Base-by-base conservation (phyloP, 2,329 filamentous ascomycete genomes). In the Exophiala lecanii-corni region DNA sequence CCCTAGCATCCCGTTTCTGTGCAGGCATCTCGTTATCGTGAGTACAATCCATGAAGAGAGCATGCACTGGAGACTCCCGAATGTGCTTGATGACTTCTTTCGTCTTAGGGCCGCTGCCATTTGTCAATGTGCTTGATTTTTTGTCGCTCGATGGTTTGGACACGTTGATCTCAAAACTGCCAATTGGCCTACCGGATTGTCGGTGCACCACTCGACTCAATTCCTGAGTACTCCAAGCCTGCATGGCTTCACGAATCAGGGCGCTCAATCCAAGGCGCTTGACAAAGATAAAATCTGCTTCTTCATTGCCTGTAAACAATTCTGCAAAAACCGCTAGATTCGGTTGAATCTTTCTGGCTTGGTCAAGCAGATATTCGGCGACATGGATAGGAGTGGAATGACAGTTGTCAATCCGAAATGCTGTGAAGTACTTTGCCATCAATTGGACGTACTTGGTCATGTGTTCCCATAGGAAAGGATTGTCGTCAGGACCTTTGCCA, bases 11-110 rank as follows among this genome's bases (percentile, higher is more conserved):
- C 30, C 94, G 79, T 66, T 96, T 96, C 65, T 98, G 91, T 1
- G 91, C 87, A 1, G 92, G 92, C 2, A 88, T 85, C 67, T 98
- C 91, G 57, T 98, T 98, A 68, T 98, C 92, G 63, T 98, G 92
- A 0, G 94, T 98, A 65, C 94, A 98, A 62, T 98, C 94, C 89
- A 97, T 97, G 66, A 98, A 96, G 1, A 98, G 71, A 1, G 91
- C 92, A 54, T 95, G 89, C 0, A 97, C 84, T 3, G 89, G 87
- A 3, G 81, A 86, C n/a, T 85, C 82, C 54, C 87, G 86, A 64
- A 98, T 89, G 49, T 76, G 83, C 53, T 83, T 84, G 53, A 95
- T 75, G 13, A 86, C 77, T 56, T 91, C 84, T 57, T 58, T 58
- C 57, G 58, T 25, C 55, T 60, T 5, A 5, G 47, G 50, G 17